Base-by-base conservation (phyloP, 179 eudicot species). In the Patellifolia procumbens region DNA sequence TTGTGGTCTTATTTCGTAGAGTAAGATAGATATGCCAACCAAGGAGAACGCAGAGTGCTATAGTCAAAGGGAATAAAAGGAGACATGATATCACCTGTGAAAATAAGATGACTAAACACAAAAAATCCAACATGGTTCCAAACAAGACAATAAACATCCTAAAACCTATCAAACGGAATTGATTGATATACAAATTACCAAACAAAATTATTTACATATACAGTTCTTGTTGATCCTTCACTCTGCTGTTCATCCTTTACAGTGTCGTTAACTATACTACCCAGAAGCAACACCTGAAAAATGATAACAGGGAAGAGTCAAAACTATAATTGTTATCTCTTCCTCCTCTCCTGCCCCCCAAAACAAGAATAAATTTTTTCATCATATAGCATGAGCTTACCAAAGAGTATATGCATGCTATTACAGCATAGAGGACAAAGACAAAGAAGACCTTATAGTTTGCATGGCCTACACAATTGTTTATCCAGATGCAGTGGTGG, bases 401-500 rank as follows among this genome's bases (percentile, higher is more conserved):
- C 97, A 84, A 85, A 74, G 98, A 91, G 84, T 94, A 90, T 43
- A 91, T 46, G 91, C 97, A 92, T 29, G 97, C 91, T 34, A 87
- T 76, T 70, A 91, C 90, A 68, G 98, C 97, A 82, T 92, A 89
- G 63, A 90, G 63, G 69, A 94, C 89, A 51, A 92, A 94, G 67
- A 92, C 74, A 74, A 94, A 89, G 88, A 94, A 94, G 84, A 90
- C 81, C 80, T 94, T 94, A 75, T 94, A 94, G 87, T 94, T 94
- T 62, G 92, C 90, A 75, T 92, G 97, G 62, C 98, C 98, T 78
- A 94, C 98, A 68, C 98, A 94, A 65, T 91, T 92, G 76, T 94
- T 89, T 90, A 94, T 89, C 98, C 98, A 94, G 72, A 89, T 83
- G 82, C 98, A 94, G 81, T 94, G 98, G 79, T 94, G 98, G 80